Evolutionary conservation across 2,329 filamentous ascomycete species (phyloP), one percentile per base, ranked within the genome.

Genomic region (Pyrenophora seminiperda): DNA sequence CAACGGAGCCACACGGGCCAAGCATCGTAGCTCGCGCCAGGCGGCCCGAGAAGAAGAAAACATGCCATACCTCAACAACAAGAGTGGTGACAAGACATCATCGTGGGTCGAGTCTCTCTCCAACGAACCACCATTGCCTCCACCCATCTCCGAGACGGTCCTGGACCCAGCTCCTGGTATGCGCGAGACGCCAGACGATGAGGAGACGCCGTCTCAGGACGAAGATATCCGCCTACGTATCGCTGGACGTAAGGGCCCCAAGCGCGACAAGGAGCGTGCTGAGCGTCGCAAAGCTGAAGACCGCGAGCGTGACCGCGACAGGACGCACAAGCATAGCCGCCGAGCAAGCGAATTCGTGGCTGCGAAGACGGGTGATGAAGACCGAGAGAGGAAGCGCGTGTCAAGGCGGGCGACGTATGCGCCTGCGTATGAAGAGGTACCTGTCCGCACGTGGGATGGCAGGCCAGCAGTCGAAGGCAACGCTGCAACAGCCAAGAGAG

Each of bases 81-180:
- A 66, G 33, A 71, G 72, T 42, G 71, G 74, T 41, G 76, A 80
- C 66, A 80, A 80, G 66, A 80, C 78, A 4, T 73, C 73, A 1
- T 77, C 75, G 0, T 81, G 78, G 78, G 77, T 81, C 7, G 67
- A 79, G 49, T 75, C 69, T 1, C 60, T 81, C 41, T 75, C 71
- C 42, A 72, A 75, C 38, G 75, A 77, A 24, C 76, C 76, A 15
- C 77, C 78, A 3, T 73, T 75, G 4, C 77, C 77, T 3, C 73
- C 76, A 2, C 77, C 77, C 40, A 66, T 74, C 34, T 67, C 67
- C 10, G 76, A 75, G 48, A 80, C 78, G 2, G 77, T 81, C 37
- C 66, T 80, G 47, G 78, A 81, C 43, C 62, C 61, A 3, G 58
- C 58, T 1, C 70, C 71, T 0, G 65, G 62, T 19, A 50, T 48